Conservation (phyloP, 2,329 filamentous ascomycete species). For the Calonectria ilicicola region DNA sequence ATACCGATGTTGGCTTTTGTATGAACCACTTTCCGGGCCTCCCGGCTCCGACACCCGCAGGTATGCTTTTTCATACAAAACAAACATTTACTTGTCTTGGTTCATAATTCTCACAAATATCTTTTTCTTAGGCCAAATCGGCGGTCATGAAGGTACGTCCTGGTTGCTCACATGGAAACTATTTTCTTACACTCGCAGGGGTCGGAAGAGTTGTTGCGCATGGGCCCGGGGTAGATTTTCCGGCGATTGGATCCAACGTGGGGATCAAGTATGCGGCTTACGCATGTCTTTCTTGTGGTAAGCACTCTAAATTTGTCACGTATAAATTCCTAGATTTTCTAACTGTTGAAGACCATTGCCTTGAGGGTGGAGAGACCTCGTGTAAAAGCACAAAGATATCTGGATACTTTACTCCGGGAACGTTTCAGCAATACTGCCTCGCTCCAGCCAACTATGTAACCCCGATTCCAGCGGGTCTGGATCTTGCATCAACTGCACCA, state of each 20-base stretch:
- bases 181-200: neutral
- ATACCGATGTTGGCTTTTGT: constrained; percentile 23
- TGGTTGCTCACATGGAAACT: neutral
- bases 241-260: constrained; percentile 10
- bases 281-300: constrained; percentile 23
- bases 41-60: constrained; percentile 12
- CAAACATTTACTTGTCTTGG: neutral
- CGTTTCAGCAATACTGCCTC: constrained; percentile 23
- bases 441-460: constrained; percentile 17
- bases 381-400: constrained; percentile 18
- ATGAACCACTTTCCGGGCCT: constrained; percentile 12
- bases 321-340: neutral
- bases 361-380: constrained; percentile 23
- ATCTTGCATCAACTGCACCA: constrained; percentile 13
- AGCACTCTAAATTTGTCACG: neutral
- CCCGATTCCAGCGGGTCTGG: constrained; percentile 11
- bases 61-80: neutral
- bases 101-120: neutral
- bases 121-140: constrained; percentile 13
- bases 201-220: constrained; percentile 9
- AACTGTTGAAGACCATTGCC: neutral
- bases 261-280: constrained; percentile 19
- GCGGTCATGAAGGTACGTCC: constrained; percentile 20
- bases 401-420: constrained; percentile 22
- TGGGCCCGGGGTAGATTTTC: constrained; percentile 8